Evolutionary conservation across 2,329 filamentous ascomycete species (phyloP).

Genomic region (Epichloe baconii): DNA sequence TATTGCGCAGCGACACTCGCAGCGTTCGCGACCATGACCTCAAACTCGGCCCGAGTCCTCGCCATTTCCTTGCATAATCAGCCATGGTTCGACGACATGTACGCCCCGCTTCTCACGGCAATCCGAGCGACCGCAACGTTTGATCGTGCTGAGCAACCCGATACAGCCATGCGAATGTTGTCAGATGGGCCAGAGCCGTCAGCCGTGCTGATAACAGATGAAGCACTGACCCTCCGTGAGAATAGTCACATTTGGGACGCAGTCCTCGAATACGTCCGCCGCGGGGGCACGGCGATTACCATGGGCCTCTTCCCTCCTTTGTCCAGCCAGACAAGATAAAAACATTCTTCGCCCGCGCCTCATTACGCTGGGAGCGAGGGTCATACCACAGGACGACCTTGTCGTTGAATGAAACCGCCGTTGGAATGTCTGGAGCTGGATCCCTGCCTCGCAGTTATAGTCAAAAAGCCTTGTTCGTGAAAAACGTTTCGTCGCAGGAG

Average conservation of each 20-base stretch:
- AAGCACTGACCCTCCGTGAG: conserved; percentile 4
- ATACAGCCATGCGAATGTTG: conserved; percentile 3
- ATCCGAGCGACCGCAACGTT: conserved; percentile 4
- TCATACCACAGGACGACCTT: conserved; percentile 12
- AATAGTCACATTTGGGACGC: conserved; percentile 7
- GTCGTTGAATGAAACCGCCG: conserved; percentile 10
- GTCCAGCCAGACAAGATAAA: no score
- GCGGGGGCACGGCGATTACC: background rate
- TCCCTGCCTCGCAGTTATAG: conserved; percentile 13
- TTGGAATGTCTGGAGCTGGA: conserved; percentile 4
- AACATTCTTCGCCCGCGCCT: conserved; percentile 11
- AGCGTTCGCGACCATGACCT: background rate
- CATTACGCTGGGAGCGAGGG: conserved; percentile 12
- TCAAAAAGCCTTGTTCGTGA: conserved; percentile 15
- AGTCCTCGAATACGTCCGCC: conserved; percentile 8
- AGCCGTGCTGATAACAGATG: conserved; percentile 9
- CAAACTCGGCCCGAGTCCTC: background rate
- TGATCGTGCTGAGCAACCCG: background rate
- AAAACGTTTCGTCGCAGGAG: conserved; percentile 11
- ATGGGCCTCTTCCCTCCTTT: no score
- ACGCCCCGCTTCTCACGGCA: conserved; percentile 2
- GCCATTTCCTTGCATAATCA: conserved; percentile 5
- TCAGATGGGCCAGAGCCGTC: conserved; percentile 2
- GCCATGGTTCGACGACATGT: conserved; percentile 7
- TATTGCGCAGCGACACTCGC: no score